Conservation (phyloP, 768 basidiomycete species). For the Strobilomyces confusus region DNA sequence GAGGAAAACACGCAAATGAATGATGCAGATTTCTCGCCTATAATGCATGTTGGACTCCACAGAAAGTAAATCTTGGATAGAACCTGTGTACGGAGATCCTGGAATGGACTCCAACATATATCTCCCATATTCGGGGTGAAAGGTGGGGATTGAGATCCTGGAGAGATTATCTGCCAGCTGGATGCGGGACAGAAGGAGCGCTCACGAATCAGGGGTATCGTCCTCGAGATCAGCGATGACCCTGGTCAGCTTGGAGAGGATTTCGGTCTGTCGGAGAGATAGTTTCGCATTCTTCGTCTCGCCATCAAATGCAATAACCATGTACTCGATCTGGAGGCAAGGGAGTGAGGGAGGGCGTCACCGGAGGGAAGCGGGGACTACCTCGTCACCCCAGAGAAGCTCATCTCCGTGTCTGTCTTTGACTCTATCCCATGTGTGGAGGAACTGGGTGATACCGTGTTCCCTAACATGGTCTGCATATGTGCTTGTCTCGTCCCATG, state of each 20-base stretch:
- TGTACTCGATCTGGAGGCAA: conserved; percentile 79
- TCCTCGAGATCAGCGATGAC: conserved; percentile 64
- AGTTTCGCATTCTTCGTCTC: conserved; percentile 76
- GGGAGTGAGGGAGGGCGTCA: conserved; percentile 8
- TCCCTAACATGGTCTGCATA: conserved; percentile 84
- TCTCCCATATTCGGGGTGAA: conserved; percentile 97
- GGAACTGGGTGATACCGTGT: conserved; percentile 94
- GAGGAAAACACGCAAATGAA: conserved; percentile 2
- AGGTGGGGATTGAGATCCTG: conserved; percentile 78
- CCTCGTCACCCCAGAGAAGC: conserved; percentile 98
- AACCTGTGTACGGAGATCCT: conserved; percentile 90
- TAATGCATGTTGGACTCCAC: conserved; percentile 96
- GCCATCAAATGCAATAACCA: conserved; percentile 86
- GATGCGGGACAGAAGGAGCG: conserved; percentile 5
- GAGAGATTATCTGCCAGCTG: not conserved
- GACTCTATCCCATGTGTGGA: conserved; percentile 88
- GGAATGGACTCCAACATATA: conserved; percentile 99
- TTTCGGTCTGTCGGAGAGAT: conserved; percentile 94
- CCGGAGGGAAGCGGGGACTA: conserved; percentile 31
- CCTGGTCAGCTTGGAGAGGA: conserved; percentile 70
- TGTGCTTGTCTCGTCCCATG: conserved; percentile 86
- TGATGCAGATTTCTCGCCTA: conserved; percentile 43
- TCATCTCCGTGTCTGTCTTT: conserved; percentile 91
- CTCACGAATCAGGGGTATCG: conserved; percentile 51
- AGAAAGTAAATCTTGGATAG: conserved; percentile 76